Conservation (phyloP, 2,329 filamentous ascomycete species). For the Neofusicoccum ribis region DNA sequence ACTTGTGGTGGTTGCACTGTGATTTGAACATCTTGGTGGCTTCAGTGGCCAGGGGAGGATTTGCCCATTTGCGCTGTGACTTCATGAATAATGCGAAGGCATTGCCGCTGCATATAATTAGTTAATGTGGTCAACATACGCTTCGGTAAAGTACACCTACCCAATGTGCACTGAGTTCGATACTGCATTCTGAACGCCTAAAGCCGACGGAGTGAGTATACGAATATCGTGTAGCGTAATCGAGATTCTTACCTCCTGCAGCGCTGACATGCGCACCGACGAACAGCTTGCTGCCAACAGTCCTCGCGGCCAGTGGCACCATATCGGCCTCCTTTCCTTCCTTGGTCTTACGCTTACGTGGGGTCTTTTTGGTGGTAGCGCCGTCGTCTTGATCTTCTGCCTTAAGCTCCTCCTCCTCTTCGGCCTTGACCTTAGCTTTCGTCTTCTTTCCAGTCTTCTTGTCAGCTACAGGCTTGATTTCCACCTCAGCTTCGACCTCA, state of each 20-base stretch:
- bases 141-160: slow-evolving; percentile 32
- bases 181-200: slow-evolving; percentile 87
- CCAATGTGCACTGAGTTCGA: slow-evolving; percentile 75
- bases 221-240: not conserved
- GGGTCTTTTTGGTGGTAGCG: slow-evolving; percentile 25
- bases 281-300: slow-evolving; percentile 72
- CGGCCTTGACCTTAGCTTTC: slow-evolving; percentile 1
- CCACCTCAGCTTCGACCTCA: slow-evolving; percentile 20
- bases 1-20: slow-evolving; percentile 67
- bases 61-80: slow-evolving; percentile 92
- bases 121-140: not conserved
- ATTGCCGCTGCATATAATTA: slow-evolving; percentile 64
- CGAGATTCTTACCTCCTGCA: slow-evolving; percentile 68
- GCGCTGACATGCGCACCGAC: slow-evolving; percentile 91
- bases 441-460: slow-evolving; percentile 20
- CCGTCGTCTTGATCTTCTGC: slow-evolving; percentile 7
- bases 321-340: slow-evolving; percentile 57
- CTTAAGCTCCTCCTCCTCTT: slow-evolving; percentile 13
- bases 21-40: slow-evolving; percentile 69
- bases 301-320: slow-evolving; percentile 69
- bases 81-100: slow-evolving; percentile 95
- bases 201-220: slow-evolving; percentile 20
- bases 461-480: slow-evolving; percentile 10
- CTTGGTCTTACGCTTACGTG: slow-evolving; percentile 56
- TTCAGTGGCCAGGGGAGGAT: slow-evolving; percentile 70